Base-by-base conservation (phyloP, 225 moss, liverwort and hornwort species). In the Pleurozium schreberi region DNA sequence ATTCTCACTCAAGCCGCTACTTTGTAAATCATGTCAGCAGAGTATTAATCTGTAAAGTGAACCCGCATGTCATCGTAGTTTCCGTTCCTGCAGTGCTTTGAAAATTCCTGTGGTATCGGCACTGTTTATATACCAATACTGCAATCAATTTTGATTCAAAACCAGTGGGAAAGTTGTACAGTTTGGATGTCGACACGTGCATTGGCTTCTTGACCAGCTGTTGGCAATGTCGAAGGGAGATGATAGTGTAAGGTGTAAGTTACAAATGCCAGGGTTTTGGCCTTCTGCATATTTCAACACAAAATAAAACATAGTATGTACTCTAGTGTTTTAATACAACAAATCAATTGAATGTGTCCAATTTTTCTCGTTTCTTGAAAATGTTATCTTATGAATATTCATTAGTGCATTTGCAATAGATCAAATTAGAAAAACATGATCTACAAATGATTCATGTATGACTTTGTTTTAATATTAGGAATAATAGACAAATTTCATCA, bases 391-490 rank as follows among this genome's bases (percentile, higher is more conserved):
- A 13, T 9, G 5, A 36, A 36, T 53, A 53, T 76, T 75, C 0
- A 0, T 49, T 9, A 5, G 34, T 13, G 34, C 20, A 20, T 33
- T 33, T 8, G 50, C 33, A 3, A 16, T 22, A 34, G 3, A 52
- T 33, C 5, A 3, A 5, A 76, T 14, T 52, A 14, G 0, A 52
- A 76, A 34, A 52, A 52, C 2, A 20, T 36, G 34, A 53, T 76
- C 3, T 36, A 9, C 0, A 0, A 23, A 36, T 52, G 23, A 38
- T 53, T 22, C 0, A 22, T 23, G 5, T 1, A 75, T 49, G 49
- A 33, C 2, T 49, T 75, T 33, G 33, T 75, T 50, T 47, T 49
- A 31, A 19, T 75, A 74, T 49, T 47, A 47, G 18, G 18, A 74
- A 30, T 45, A 31, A 18, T 31, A 0, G 1, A 49, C 1, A 49